phyloP scores from a whole-genome alignment of 2,329 filamentous ascomycete species.

The Arthrinium phaeospermum region DNA sequence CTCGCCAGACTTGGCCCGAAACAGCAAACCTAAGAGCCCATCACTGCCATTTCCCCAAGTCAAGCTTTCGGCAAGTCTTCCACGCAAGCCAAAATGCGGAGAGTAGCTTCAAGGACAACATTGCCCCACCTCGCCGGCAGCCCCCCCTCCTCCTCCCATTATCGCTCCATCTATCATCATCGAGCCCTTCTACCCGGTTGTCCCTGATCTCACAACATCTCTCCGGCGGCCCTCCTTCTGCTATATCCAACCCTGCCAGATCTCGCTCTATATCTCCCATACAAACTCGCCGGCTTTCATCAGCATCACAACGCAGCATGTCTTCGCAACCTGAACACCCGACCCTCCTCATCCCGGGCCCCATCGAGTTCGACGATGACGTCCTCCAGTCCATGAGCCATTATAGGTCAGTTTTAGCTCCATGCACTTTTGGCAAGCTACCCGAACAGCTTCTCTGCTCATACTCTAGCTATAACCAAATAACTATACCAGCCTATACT shows the following conservation, averaged over 20 bases:
- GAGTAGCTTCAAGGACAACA: constrained; percentile 23
- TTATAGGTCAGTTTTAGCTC: constrained; percentile 70
- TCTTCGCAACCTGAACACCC: constrained; percentile 66
- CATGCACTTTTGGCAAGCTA: background rate
- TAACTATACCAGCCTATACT: background rate
- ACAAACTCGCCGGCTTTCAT: constrained; percentile 38
- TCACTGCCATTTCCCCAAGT: background rate
- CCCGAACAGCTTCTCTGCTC: background rate
- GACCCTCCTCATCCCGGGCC: constrained; percentile 92
- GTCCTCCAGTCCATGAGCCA: constrained; percentile 95
- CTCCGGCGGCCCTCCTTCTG: constrained; percentile 25
- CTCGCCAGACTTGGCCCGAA: constrained; percentile 11
- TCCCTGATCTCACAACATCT: constrained; percentile 36
- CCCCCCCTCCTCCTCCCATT: constrained; percentile 22
- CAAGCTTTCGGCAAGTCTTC: background rate
- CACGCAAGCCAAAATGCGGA: constrained; percentile 22
- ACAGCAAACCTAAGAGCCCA: constrained; percentile 4
- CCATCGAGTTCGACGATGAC: constrained; percentile 98
- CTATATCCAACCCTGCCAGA: constrained; percentile 30
- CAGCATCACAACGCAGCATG: constrained; percentile 51
- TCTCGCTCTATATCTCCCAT: constrained; percentile 33
- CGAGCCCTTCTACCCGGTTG: constrained; percentile 9
- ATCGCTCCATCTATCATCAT: constrained; percentile 6
- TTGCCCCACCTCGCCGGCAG: constrained; percentile 24
- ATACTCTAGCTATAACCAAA: background rate